Evolutionary conservation across 305 asterid species (phyloP), one percentile per base, ranked within the genome.

Genomic region (Fraxinus paxiana): DNA sequence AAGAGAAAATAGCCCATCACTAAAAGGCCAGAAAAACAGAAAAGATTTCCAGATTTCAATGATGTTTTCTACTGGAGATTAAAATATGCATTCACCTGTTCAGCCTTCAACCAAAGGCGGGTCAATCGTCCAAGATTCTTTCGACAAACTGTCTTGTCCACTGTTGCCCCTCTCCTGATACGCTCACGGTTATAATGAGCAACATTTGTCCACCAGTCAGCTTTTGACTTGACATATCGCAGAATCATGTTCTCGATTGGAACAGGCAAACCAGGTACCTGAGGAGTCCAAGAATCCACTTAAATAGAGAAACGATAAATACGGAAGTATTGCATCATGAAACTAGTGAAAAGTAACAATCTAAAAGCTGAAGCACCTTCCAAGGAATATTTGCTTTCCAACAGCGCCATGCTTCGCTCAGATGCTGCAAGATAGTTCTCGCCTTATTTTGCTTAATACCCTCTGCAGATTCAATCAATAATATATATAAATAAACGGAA

Each of bases 151-250:
- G 99, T 96, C 92, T 96, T 96, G 88, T 96, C 99, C 46, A 96
- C 99, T 7, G 99, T 96, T 77, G 99, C 99, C 84, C 99, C 99
- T 86, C 99, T 93, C 84, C 99, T 88, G 76, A 96, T 96, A 82
- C 99, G 98, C 74, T 96, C 99, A 34, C 98, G 97, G 73, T 96
- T 96, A 85, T 96, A 96, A 84, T 96, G 99, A 76, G 99, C 97
- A 84, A 96, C 99, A 89, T 96, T 96, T 43, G 99, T 96, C 98
- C 99, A 96, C 99, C 99, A 96, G 88, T 96, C 99, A 79, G 99
- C 99, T 90, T 96, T 96, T 61, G 99, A 94, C 85, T 96, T 96
- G 73, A 96, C 99, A 84, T 96, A 96, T 18, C 98, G 98, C 54
- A 96, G 97, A 80, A 96, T 96, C 99, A 96, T 94, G 90, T 96